These are phyloP conservation scores for Coemansia brasiliensis DNA, from an alignment of 192 early-diverging fungal genomes.

Conservation along the genomic window DNA sequence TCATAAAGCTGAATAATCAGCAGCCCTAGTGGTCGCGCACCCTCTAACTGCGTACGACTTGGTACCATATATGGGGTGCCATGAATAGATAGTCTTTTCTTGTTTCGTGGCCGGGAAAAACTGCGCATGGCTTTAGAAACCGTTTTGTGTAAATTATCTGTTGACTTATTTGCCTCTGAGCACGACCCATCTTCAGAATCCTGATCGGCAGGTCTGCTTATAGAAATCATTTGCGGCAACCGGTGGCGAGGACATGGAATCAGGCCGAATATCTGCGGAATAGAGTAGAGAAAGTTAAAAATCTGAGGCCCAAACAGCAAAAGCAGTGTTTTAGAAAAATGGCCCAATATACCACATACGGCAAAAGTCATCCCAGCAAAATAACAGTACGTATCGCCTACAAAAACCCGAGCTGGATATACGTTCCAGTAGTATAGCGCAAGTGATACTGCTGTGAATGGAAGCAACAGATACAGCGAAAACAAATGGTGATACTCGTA, in stretches of 20 bases:
- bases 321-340: conserved; percentile 91
- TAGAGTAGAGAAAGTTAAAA: conserved; percentile 96
- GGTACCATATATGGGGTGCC: conserved; percentile 34
- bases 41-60: conserved; percentile 40
- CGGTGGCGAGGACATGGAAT: conserved; percentile 95
- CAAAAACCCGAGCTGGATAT: conserved; percentile 90
- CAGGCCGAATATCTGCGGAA: conserved; percentile 92
- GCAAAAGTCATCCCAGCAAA: conserved; percentile 99
- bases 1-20: conserved; percentile 36
- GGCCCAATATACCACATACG: conserved; percentile 91
- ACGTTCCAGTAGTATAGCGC: conserved; percentile 89
- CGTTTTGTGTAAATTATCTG: conserved; percentile 15
- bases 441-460: conserved; percentile 83
- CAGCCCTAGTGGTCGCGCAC: conserved; percentile 30
- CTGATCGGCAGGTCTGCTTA: conserved; percentile 19
- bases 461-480: conserved; percentile 87
- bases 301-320: conserved; percentile 95
- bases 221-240: conserved; percentile 64
- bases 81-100: background rate
- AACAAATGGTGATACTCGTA: conserved; percentile 81
- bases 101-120: conserved; percentile 41
- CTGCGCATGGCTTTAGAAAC: conserved; percentile 48
- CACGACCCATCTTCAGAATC: conserved; percentile 3
- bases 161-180: conserved; percentile 20
- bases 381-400: conserved; percentile 95